Percentiles rank a stretch among this genome's conserved stretches.
Conservation (phyloP, 305 asterid genomes). For the Plantago rigida region DNA sequence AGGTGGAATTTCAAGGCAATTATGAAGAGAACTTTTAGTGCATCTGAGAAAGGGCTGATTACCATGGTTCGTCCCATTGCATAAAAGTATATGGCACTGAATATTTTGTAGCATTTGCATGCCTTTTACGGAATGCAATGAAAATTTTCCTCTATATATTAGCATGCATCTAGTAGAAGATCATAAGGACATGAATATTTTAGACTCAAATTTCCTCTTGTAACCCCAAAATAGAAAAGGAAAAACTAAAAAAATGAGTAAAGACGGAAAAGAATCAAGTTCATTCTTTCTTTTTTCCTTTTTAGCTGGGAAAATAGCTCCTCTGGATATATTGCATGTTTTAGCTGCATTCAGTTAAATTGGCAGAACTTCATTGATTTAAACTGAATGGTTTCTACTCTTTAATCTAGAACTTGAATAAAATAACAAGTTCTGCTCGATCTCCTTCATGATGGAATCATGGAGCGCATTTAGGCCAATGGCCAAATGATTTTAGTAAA, state of each 20-base stretch:
- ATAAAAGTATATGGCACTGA: too few species aligned
- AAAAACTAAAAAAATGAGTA: too few species aligned
- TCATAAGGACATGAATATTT: too few species aligned
- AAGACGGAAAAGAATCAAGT: background rate
- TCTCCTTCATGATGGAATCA: background rate
- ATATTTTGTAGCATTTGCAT: too few species aligned
- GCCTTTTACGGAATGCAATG: too few species aligned
- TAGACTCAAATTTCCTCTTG: too few species aligned
- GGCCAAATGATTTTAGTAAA: too few species aligned
- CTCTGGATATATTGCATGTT: background rate
- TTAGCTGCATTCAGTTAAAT: background rate
- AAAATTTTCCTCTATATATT: too few species aligned
- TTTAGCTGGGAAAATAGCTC: conserved; percentile 8
- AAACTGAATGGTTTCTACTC: background rate
- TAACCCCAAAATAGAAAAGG: too few species aligned
- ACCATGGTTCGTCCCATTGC: conserved; percentile 53
- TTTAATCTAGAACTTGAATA: conserved; percentile 9
- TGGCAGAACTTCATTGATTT: conserved; percentile 17
- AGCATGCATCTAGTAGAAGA: too few species aligned
- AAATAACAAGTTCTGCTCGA: background rate
- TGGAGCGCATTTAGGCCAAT: too few species aligned
- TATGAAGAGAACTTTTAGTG: conserved; percentile 72
- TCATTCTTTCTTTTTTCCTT: background rate
- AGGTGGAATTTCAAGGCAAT: conserved; percentile 77
- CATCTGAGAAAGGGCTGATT: conserved; percentile 63